Base-by-base conservation (phyloP, 352 stramenopile genomes). In the Bremia lactucae region DNA sequence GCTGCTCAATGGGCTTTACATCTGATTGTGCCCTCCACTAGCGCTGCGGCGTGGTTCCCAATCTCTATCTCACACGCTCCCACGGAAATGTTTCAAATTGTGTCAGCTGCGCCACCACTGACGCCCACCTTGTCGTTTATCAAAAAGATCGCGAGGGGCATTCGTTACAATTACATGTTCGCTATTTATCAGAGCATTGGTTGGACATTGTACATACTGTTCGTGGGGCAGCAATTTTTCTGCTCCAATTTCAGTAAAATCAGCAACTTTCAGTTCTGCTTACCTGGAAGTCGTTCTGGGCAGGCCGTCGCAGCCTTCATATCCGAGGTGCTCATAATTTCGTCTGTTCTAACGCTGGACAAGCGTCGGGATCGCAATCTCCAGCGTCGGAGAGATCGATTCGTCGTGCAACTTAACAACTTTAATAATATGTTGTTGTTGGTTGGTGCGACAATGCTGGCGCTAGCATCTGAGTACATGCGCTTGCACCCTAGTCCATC, bases 341-440 rank as follows among this genome's bases (percentile, higher is more conserved):
- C 79, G 35, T 89, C 79, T 9, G 57, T 87, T 10, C 42, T 92
- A 13, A 68, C 74, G 19, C 62, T 87, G 22, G 68, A 83, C 15
- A 62, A 68, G 16, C 58, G 55, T 28, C 57, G 62, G 15, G 50
- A 69, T 24, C 63, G 54, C 25, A 62, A 65, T 34, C 47, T 39
- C 6, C 46, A 67, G 23, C 42, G 55, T 4, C 55, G 59, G 29
- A 62, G 65, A 14, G 68, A 69, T 29, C 74, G 68, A 8, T 65
- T 78, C 42, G 68, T 82, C 29, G 62, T 88, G 35, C 68, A 85
- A 37, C 52, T 86, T 28, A 83, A 92, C 64, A 88, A 89, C 63
- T 88, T 81, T 46, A 87, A 83, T 58, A 88, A 92, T 56, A 83
- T 87, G 69, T 46, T 89, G 45, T 53, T 87, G 31, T 52, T 87